Evolutionary conservation across 176 grass and related monocot species (phyloP).

Genomic region (Carex myosuroides): DNA sequence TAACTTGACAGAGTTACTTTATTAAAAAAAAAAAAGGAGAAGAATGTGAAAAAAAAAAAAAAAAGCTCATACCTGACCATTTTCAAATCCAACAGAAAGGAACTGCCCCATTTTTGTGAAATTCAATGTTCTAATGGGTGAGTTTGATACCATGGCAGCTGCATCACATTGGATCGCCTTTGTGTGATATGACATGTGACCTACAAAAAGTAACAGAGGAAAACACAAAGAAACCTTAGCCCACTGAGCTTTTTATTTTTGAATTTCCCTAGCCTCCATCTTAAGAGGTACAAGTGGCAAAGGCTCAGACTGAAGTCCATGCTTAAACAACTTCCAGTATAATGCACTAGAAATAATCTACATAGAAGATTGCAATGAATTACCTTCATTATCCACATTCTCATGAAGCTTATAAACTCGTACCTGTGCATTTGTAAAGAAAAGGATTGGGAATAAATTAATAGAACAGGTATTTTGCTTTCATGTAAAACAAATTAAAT

Average conservation of each 20-base stretch:
- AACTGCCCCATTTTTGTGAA: conserved; percentile 46
- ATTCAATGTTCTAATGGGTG: conserved; percentile 37
- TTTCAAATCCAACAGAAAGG: conserved; percentile 65
- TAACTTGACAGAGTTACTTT: not conserved
- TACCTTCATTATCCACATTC: conserved; percentile 72
- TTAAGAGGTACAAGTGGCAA: not conserved
- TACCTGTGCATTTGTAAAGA: conserved; percentile 42
- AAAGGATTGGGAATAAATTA: conserved; percentile 16
- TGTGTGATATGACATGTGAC: conserved; percentile 52
- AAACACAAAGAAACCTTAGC: not conserved
- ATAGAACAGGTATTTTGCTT: not conserved
- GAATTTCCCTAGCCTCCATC: not conserved
- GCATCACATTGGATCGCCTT: conserved; percentile 68
- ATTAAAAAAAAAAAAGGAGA: not conserved
- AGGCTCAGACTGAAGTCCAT: not conserved
- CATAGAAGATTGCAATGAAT: conserved; percentile 21
- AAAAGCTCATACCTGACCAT: conserved; percentile 62
- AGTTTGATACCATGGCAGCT: conserved; percentile 55
- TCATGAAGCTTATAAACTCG: conserved; percentile 80
- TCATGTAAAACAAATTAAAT: conserved; percentile 9
- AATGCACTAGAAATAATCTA: conserved; percentile 18
- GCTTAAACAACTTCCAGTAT: not conserved
- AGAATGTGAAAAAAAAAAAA: too few relatives aligned
- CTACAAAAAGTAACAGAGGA: conserved; percentile 13
- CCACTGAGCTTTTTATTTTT: not conserved